Base-by-base conservation (phyloP, 148 eudicot genomes). In the Fallopia convolvulus region DNA sequence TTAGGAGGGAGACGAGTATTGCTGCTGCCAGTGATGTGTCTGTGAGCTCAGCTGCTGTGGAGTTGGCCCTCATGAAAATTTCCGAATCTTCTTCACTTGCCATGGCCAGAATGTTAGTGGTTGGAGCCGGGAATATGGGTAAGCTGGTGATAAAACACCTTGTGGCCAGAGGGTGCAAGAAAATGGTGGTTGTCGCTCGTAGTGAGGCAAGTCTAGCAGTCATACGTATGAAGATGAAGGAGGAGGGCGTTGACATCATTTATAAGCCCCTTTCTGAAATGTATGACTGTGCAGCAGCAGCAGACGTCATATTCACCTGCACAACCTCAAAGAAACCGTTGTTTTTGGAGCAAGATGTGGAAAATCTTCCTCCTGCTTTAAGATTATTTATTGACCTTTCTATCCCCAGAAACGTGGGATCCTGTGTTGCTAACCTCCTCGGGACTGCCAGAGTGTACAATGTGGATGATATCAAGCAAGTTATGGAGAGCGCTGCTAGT, bases 61-160 rank as follows among this genome's bases (percentile, higher is more conserved):
- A 93, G 78, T 79, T 93, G 82, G 98, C 98, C 74, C 74, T 93
- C 41, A 88, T 91, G 90, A 93, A 91, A 83, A 89, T 93, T 76
- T 95, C 98, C 0, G 87, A 81, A 82, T 63, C 89, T 40, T 41
- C 44, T 41, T 7, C 86, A 72, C 91, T 89, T 72, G 70, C 85
- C 26, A 81, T 84, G 60, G 90, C 93, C 18, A 89, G 91, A 83
- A 86, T 93, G 89, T 63, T 93, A 79, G 89, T 93, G 11, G 78
- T 93, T 74, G 98, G 98, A 76, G 96, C 96, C 21, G 98, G 98
- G 18, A 93, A 93, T 71, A 93, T 93, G 98, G 98, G 98, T 42
- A 93, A 93, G 81, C 92, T 93, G 49, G 98, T 93, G 74, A 87
- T 93, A 77, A 93, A 93, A 72, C 98, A 93, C 82, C 87, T 93